Conservation (phyloP, 495 filamentous ascomycete genomes). For the Penicillium desertorum region DNA sequence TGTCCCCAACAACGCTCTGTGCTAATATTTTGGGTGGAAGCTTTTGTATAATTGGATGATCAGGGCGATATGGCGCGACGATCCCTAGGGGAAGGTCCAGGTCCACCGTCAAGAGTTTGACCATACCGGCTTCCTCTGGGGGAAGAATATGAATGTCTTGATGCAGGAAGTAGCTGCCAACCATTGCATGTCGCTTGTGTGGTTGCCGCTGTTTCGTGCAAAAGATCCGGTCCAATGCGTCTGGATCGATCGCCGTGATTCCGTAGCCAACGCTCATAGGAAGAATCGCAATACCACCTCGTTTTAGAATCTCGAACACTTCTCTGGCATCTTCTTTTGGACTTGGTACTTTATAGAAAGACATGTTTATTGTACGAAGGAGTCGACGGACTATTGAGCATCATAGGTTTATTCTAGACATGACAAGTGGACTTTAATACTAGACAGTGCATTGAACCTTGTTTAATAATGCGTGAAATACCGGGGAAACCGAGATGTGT, state of each 20-base stretch:
- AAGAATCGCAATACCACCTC: constrained; percentile 27
- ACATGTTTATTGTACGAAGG: background rate
- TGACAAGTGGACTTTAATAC: background rate
- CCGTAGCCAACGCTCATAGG: constrained; percentile 30
- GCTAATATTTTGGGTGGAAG: constrained; percentile 5
- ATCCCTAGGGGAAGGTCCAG: constrained; percentile 28
- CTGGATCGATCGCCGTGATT: constrained; percentile 18
- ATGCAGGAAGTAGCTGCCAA: constrained; percentile 27
- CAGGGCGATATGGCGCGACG: constrained; percentile 20
- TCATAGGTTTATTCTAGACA: background rate
- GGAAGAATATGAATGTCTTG: constrained; percentile 19
- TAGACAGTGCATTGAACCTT: background rate
- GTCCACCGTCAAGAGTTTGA: constrained; percentile 21
- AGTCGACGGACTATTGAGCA: background rate
- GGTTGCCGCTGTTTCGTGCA: constrained; percentile 19
- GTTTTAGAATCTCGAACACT: constrained; percentile 25
- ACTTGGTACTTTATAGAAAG: background rate
- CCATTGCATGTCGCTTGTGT: constrained; percentile 31
- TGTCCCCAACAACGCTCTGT: constrained; percentile 20
- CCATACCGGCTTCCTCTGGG: constrained; percentile 12
- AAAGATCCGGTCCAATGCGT: constrained; percentile 22
- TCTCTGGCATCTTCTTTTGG: constrained; percentile 20
- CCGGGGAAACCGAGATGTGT: background rate
- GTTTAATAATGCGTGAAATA: background rate
- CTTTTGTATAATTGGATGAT: constrained; percentile 22